Evolutionary conservation across 225 moss, liverwort and hornwort species (phyloP).

Genomic region (Lunularia cruciata): DNA sequence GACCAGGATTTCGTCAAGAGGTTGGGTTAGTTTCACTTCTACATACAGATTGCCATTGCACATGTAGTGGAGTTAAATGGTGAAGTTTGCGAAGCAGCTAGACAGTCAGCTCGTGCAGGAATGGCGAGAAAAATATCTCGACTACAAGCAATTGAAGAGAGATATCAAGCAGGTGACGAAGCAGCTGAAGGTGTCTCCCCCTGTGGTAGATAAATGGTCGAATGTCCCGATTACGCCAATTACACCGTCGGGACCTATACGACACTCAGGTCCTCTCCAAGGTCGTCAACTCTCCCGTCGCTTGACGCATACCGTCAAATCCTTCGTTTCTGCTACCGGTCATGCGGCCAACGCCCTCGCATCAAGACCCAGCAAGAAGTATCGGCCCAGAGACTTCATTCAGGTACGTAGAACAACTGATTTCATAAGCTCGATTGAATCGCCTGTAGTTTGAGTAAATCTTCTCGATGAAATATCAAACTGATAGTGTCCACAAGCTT

Average conservation of each 20-base stretch:
- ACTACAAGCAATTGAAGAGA: conserved; percentile 38
- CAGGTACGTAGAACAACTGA: no score
- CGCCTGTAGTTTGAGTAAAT: no score
- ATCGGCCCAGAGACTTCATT: no score
- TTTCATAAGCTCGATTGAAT: no score
- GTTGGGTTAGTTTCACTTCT: no score
- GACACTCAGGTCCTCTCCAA: no score
- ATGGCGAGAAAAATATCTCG: conserved; percentile 50
- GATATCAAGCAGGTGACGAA: conserved; percentile 25
- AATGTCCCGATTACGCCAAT: not conserved
- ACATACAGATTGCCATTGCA: no score
- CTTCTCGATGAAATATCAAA: no score
- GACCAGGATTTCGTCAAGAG: no score
- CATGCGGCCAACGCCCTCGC: not conserved
- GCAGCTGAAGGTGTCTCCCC: not conserved
- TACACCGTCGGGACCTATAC: not conserved
- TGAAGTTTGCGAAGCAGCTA: conserved; percentile 40
- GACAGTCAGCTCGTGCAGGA: conserved; percentile 37
- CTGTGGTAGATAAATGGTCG: not conserved
- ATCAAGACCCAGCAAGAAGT: conserved; percentile 3
- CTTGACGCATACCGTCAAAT: no score
- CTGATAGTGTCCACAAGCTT: no score
- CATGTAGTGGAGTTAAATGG: no score
- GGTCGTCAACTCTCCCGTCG: not conserved
- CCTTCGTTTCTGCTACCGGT: not conserved